phyloP scores from a whole-genome alignment of 805 yeast genomes.

The Candida anglica region DNA sequence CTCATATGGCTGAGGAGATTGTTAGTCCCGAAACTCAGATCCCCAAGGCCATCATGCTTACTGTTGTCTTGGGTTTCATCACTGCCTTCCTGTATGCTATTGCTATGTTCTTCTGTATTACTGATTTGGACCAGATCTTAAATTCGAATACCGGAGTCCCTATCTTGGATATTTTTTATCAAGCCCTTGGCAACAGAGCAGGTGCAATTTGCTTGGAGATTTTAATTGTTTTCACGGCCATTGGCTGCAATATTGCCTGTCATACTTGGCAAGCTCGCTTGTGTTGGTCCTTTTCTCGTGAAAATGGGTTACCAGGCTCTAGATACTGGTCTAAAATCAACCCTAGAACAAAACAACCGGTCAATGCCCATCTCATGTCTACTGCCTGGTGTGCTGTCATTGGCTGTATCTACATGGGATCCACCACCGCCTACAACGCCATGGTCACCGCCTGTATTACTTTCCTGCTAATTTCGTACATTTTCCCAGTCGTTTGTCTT shows the following conservation, averaged over 20 bases:
- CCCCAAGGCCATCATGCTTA: slow-evolving; percentile 58
- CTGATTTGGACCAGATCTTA: slow-evolving; percentile 46
- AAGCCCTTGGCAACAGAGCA: slow-evolving; percentile 47
- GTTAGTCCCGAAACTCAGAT: slow-evolving; percentile 54
- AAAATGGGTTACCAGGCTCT: slow-evolving; percentile 57
- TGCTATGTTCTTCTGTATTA: slow-evolving; percentile 57
- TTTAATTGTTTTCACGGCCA: slow-evolving; percentile 48
- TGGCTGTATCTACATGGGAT: slow-evolving; percentile 62
- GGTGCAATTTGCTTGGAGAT: slow-evolving; percentile 53
- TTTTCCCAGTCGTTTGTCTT: slow-evolving; percentile 50
- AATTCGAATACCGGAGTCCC: slow-evolving; percentile 57
- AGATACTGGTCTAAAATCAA: slow-evolving; percentile 47
- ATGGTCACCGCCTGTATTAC: slow-evolving; percentile 59
- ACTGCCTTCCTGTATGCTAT: slow-evolving; percentile 53
- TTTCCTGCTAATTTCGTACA: slow-evolving; percentile 54
- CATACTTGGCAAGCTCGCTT: slow-evolving; percentile 69
- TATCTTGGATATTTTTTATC: slow-evolving; percentile 58
- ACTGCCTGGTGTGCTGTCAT: slow-evolving; percentile 48
- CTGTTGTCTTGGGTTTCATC: slow-evolving; percentile 62
- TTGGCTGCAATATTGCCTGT: slow-evolving; percentile 56
- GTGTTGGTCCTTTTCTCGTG: slow-evolving; percentile 67
- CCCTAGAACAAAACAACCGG: slow-evolving; percentile 48
- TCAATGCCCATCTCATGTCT: slow-evolving; percentile 56
- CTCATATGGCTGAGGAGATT: slow-evolving; percentile 69
- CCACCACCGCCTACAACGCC: slow-evolving; percentile 64